Evolutionary conservation across 345 rosid species (phyloP).

Genomic region (Bruguiera parviflora): DNA sequence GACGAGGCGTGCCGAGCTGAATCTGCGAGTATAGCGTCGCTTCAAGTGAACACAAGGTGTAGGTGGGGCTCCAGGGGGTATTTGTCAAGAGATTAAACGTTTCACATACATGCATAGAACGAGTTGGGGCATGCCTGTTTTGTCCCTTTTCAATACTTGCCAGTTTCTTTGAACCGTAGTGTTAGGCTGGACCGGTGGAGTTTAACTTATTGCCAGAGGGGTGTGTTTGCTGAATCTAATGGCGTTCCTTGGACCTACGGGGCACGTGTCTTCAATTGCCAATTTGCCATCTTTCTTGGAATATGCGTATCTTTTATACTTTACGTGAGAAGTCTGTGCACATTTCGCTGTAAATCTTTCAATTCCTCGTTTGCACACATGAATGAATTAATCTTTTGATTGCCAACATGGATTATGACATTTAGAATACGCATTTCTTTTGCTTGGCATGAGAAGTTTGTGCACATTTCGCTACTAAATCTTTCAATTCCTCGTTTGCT

Average conservation of each 20-base stretch:
- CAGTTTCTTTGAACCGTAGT: background rate
- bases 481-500: background rate
- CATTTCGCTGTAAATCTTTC: background rate
- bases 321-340: background rate
- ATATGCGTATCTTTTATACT: background rate
- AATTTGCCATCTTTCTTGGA: background rate
- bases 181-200: background rate
- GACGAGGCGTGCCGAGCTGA: background rate
- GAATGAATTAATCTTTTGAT: background rate
- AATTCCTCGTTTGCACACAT: background rate
- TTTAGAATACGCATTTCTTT: background rate
- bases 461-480: background rate
- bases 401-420: too few relatives aligned
- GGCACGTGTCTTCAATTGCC: background rate
- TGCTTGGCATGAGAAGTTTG: background rate
- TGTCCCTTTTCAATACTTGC: background rate
- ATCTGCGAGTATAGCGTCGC: conserved; percentile 3
- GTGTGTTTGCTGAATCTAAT: background rate
- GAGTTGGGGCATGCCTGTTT: too few relatives aligned
- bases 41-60: background rate
- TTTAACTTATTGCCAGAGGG: conserved; percentile 2
- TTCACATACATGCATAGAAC: background rate
- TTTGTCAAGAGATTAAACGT: background rate
- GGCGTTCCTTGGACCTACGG: background rate
- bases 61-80: background rate